A percentile compares a stretch with the other conserved stretches of the same genome.
These are phyloP conservation scores for Niveomyces coronatus DNA, from an alignment of 2,329 filamentous ascomycete genomes.

Conservation along the genomic window DNA sequence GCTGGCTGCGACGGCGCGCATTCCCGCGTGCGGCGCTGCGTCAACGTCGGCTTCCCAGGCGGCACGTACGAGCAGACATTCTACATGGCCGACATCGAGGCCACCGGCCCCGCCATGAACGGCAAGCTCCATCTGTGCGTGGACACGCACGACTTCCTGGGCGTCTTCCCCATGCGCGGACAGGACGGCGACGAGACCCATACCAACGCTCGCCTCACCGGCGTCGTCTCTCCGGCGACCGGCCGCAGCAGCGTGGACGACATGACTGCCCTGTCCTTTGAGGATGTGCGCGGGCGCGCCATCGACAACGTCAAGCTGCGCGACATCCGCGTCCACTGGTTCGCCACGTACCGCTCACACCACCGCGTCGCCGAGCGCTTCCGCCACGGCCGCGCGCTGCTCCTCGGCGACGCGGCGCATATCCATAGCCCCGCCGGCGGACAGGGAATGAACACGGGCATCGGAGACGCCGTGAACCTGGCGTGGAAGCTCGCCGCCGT, in stretches of 20 bases:
- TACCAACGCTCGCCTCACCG: conserved; percentile 7
- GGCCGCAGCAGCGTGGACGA: background rate
- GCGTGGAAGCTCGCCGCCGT: conserved; percentile 25
- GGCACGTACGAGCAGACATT: conserved; percentile 7
- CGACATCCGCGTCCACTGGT: conserved; percentile 4
- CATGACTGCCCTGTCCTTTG: conserved; percentile 1
- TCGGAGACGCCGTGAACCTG: conserved; percentile 24
- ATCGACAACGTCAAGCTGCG: conserved; percentile 5
- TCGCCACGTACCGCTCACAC: conserved; percentile 6
- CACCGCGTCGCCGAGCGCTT: conserved; percentile 6
- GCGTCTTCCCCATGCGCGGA: conserved; percentile 2
- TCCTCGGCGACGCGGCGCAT: conserved; percentile 27
- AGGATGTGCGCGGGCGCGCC: conserved; percentile 3
- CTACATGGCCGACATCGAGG: conserved; percentile 10
- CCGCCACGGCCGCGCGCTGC: conserved; percentile 22
- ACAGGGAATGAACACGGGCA: conserved; percentile 27
- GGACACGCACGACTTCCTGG: conserved; percentile 7
- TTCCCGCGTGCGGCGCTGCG: background rate
- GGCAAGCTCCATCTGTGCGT: conserved; percentile 7
- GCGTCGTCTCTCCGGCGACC: background rate
- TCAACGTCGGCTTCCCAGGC: conserved; percentile 2
- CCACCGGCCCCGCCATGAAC: conserved; percentile 5
- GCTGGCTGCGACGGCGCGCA: conserved; percentile 9
- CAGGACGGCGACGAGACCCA: background rate
- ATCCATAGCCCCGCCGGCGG: conserved; percentile 25